phyloP scores from a whole-genome alignment of 2,329 filamentous ascomycete genomes.

The Alternaria brassicicola region DNA sequence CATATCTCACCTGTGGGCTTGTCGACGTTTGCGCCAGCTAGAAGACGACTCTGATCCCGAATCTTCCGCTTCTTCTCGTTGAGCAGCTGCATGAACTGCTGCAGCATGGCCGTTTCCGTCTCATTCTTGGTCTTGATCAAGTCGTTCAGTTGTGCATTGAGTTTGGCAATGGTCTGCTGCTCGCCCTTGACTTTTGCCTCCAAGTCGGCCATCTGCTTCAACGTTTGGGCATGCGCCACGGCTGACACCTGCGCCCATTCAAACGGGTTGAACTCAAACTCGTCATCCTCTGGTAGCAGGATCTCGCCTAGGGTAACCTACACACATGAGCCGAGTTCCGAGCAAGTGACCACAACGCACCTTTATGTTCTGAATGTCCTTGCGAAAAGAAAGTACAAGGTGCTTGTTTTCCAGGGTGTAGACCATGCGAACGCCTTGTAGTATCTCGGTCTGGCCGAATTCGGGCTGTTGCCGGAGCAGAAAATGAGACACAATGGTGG shows the following conservation, averaged over 20 bases:
- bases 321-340: neutral
- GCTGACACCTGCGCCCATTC: conserved; percentile 72
- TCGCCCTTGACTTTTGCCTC: conserved; percentile 56
- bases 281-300: conserved; percentile 60
- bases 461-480: conserved; percentile 56
- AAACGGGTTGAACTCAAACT: conserved; percentile 68
- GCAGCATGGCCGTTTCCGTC: conserved; percentile 69
- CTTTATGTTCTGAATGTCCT: conserved; percentile 68
- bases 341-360: conserved; percentile 52
- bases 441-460: conserved; percentile 53
- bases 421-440: conserved; percentile 62
- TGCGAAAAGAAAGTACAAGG: conserved; percentile 68
- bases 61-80: conserved; percentile 85
- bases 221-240: conserved; percentile 55
- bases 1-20: conserved; percentile 31
- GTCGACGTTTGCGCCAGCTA: conserved; percentile 60
- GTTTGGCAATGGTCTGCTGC: conserved; percentile 62
- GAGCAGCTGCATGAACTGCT: conserved; percentile 72
- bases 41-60: conserved; percentile 70
- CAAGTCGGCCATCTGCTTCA: conserved; percentile 53
- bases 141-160: conserved; percentile 69
- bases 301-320: conserved; percentile 68
- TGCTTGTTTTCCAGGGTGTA: conserved; percentile 62
- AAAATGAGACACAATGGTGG: conserved; percentile 62
- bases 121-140: conserved; percentile 69